A percentile compares a stretch with the other conserved stretches of the same genome.
phyloP scores from a whole-genome alignment of 2,329 filamentous ascomycete genomes.

The Fonsecaea nubica region DNA sequence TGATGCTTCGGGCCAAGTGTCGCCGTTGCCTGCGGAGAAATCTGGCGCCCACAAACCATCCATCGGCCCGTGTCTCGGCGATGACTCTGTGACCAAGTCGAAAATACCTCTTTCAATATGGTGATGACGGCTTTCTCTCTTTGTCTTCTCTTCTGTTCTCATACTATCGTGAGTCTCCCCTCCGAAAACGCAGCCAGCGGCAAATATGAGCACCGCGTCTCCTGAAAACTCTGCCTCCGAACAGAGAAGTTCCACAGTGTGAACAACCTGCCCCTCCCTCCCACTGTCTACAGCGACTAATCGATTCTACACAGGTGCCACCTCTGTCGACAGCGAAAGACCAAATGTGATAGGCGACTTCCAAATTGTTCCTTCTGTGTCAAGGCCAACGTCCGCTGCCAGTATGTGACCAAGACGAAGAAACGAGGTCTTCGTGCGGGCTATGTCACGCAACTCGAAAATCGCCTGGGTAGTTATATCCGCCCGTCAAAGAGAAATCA shows the following conservation, averaged over 20 bases:
- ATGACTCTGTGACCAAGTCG: background rate
- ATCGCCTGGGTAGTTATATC: conserved; percentile 44
- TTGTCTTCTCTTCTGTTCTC: background rate
- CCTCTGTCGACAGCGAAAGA: conserved; percentile 43
- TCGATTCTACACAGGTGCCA: conserved; percentile 27
- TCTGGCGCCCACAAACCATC: background rate
- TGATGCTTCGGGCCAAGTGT: conserved; percentile 26
- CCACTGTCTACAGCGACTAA: background rate
- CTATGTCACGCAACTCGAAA: conserved; percentile 49
- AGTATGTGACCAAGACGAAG: conserved; percentile 40
- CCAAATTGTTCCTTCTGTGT: conserved; percentile 43
- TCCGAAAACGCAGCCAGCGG: background rate
- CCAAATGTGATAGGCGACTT: conserved; percentile 41
- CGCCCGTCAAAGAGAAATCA: background rate
- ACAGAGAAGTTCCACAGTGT: conserved; percentile 32
- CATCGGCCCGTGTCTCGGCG: conserved; percentile 13
- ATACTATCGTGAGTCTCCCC: background rate
- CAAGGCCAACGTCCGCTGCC: conserved; percentile 39
- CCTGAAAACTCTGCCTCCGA: conserved; percentile 27
- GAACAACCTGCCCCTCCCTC: conserved; percentile 2
- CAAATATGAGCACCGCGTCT: conserved; percentile 24
- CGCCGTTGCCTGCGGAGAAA: conserved; percentile 7
- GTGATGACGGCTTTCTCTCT: background rate
- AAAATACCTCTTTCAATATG: background rate
- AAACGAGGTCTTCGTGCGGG: conserved; percentile 45